Base-by-base conservation (phyloP, 2,329 filamentous ascomycete species). In the Aspergillus ruber region DNA sequence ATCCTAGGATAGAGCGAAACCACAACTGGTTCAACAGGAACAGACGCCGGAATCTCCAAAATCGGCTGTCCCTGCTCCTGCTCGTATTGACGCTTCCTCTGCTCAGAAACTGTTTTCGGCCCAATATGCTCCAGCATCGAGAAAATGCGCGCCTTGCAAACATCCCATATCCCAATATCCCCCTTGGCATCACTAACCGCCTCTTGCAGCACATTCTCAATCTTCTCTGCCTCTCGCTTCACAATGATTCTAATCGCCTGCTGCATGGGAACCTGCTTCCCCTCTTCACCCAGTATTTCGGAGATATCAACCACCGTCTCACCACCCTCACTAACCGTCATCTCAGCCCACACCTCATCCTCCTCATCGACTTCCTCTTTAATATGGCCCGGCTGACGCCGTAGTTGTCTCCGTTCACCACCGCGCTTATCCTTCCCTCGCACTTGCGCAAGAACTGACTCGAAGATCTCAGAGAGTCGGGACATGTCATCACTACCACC, bases 121-220 rank as follows among this genome's bases (percentile, higher is more conserved):
- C 33, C 58, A 8, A 69, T 50, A 46, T 62, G 54, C 7, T 50
- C 52, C 8, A 70, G 47, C 54, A 72, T 60, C 15, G 60, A 62
- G 52, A 73, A 73, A n/a, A 72, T 63, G 20, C 59, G 59, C n/a
- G 62, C 51, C 49, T 66, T 61, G 45, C 70, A 70, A 6, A 72
- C 56, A 9, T 62, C 57, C 70, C 69, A 72, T 10, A 72, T 52
- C 3, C 58, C 65, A 20, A 60, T 48, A 35, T 72, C 69, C 18
- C 64, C 59, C 35, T 56, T 57, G n/a, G 58, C 53, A 6, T 56
- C 47, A 32, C 59, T 44, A 45, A 67, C 52, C 21, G 60, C 59
- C 13, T 53, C 50, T 41, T 58, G 58, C 4, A 71, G 55, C 13
- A 61, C 57, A 6, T 50, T 45, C 46, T 65, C 59, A 15, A 70